These are phyloP conservation scores for Ambrosia hybrid DNA, from an alignment of 140 eudicot genomes.

Conservation along the genomic window DNA sequence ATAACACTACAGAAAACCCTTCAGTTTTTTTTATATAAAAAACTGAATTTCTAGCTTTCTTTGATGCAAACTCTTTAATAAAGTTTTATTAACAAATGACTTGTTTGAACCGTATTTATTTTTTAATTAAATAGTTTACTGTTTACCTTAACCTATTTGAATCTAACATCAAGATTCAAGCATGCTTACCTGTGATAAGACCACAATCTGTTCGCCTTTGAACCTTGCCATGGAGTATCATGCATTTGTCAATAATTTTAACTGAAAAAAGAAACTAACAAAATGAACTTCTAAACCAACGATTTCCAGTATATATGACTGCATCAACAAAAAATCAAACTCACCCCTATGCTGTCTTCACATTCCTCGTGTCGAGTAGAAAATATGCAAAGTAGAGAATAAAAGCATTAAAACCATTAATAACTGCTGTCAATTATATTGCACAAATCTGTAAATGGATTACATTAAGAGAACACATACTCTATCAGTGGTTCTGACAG, in stretches of 20 bases:
- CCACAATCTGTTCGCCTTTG: conserved; percentile 84
- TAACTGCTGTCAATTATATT: not conserved
- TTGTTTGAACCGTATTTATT: not conserved
- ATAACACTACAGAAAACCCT: too few relatives aligned
- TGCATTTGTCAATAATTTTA: conserved; percentile 78
- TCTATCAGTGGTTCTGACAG: conserved; percentile 89
- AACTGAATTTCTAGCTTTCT: too few relatives aligned
- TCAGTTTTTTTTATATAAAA: not conserved
- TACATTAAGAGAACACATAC: conserved; percentile 40
- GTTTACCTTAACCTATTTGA: not conserved
- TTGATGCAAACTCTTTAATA: not conserved
- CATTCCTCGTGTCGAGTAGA: conserved; percentile 23
- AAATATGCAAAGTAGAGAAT: not conserved
- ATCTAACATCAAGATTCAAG: conserved; percentile 12
- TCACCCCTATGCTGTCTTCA: conserved; percentile 87
- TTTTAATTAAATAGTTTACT: not conserved
- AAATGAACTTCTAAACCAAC: conserved; percentile 23
- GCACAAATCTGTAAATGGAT: not conserved
- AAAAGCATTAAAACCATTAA: not conserved
- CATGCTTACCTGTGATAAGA: conserved; percentile 73
- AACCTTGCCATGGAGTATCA: conserved; percentile 74
- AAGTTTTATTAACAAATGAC: not conserved
- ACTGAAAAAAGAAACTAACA: conserved; percentile 35
- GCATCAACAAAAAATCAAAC: not conserved
- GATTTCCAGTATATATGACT: not conserved